These are phyloP conservation scores for Neurospora sp. DNA, from an alignment of 495 filamentous ascomycete genomes.

Conservation along the genomic window DNA sequence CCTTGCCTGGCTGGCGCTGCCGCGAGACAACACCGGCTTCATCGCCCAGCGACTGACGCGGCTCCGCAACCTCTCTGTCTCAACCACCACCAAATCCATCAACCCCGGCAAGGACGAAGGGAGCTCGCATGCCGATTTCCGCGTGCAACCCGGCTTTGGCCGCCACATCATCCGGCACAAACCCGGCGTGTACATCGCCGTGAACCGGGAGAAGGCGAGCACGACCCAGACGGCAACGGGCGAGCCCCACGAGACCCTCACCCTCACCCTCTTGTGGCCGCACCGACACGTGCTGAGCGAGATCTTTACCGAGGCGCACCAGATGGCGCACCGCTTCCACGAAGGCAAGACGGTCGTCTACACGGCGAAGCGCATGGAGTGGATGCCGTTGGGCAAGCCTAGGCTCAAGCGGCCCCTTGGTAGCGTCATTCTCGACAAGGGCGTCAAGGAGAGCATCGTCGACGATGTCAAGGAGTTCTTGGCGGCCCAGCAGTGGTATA, in stretches of 20 bases:
- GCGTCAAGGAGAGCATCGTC: conserved; percentile 77
- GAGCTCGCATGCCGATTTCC: conserved; percentile 65
- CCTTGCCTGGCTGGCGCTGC: conserved; percentile 82
- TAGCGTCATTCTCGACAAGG: conserved; percentile 78
- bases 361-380: conserved; percentile 66
- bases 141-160: conserved; percentile 83
- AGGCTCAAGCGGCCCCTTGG: conserved; percentile 77
- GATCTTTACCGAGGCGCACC: conserved; percentile 75
- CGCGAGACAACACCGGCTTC: conserved; percentile 46
- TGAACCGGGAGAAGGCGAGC: conserved; percentile 72
- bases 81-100: conserved; percentile 43
- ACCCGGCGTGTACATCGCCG: conserved; percentile 67
- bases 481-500: conserved; percentile 71
- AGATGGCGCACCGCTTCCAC: conserved; percentile 59
- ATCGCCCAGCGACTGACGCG: conserved; percentile 37
- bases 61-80: conserved; percentile 38
- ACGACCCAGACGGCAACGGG: conserved; percentile 63
- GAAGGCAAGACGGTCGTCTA: conserved; percentile 96
- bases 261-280: conserved; percentile 80
- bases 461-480: conserved; percentile 80
- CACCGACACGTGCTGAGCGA: conserved; percentile 78
- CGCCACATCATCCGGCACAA: conserved; percentile 77
- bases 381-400: conserved; percentile 79
- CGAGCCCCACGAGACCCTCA: conserved; percentile 87
- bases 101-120: conserved; percentile 54